Evolutionary conservation across 2,329 filamentous ascomycete species (phyloP).

Genomic region (Cladosporium sp.): DNA sequence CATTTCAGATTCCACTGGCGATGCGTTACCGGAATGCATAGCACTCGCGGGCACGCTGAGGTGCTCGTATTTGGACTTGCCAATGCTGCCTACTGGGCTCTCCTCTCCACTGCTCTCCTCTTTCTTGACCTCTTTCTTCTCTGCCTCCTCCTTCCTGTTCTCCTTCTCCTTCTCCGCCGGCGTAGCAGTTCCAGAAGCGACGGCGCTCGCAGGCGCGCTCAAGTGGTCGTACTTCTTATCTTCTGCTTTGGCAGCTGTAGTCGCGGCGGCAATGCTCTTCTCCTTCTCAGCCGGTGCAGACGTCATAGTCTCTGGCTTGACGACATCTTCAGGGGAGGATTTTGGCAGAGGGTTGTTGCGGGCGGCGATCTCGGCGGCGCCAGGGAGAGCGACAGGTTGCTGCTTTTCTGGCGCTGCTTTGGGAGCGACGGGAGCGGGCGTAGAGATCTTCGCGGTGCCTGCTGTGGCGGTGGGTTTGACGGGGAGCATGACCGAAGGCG

Average conservation of each 20-base stretch:
- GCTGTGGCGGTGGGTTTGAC: conserved; percentile 24
- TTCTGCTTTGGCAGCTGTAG: neutral
- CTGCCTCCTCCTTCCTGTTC: conserved; percentile 8
- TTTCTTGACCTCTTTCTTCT: neutral
- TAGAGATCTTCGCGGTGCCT: conserved; percentile 21
- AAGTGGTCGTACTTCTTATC: conserved; percentile 25
- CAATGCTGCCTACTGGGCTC: neutral
- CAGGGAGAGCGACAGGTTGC: conserved; percentile 28
- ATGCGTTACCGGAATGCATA: conserved; percentile 13
- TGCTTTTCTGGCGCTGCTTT: conserved; percentile 18
- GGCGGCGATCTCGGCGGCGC: conserved; percentile 35
- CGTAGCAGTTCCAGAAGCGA: conserved; percentile 37
- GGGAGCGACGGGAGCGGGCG: conserved; percentile 1
- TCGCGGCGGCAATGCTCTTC: conserved; percentile 27
- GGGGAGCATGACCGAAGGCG: conserved; percentile 28
- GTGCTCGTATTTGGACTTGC: conserved; percentile 3
- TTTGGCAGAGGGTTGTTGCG: conserved; percentile 20
- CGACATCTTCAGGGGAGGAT: conserved; percentile 19
- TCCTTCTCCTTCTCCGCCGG: conserved; percentile 30
- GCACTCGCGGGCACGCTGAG: conserved; percentile 21
- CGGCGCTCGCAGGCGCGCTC: conserved; percentile 29
- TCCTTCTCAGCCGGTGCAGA: conserved; percentile 31
- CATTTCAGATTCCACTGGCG: conserved; percentile 26
- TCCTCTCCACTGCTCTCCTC: neutral
- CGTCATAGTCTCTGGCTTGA: conserved; percentile 32